Base-by-base conservation (phyloP, 2,329 filamentous ascomycete genomes). In the Tympanopsis confertula region DNA sequence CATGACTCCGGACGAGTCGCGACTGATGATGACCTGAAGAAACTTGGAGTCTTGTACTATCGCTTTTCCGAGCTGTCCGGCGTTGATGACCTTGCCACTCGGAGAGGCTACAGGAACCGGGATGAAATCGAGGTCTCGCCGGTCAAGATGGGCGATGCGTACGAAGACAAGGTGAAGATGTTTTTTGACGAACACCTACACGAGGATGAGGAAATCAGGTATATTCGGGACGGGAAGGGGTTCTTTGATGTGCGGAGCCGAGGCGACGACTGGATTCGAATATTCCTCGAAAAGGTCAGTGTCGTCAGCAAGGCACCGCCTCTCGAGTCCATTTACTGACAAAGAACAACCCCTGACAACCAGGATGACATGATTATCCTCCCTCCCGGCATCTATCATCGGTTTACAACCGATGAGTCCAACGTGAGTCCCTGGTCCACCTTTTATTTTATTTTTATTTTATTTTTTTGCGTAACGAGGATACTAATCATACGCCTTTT, bases 201-300 rank as follows among this genome's bases (percentile, higher is more conserved):
- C 56, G 91, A 98, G 65, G 91, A 96, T 49, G 91, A 98, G 65
- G 91, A 98, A 70, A 98, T 98, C 47, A 71, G 91, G 35, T 98
- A 95, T 53, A 88, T 96, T 47, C 69, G 86, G 20, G 88, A 82
- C 43, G 91, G 91, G 0, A 73, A 75, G 39, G 91, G 91, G 1
- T 98, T 83, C 59, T 98, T 98, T 55, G 91, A 98, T 60, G 88
- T 98, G 3, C 69, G 91, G 36, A 81, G 77, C 52, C 69, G 82
- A 57, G 74, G 73, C 17, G 89, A 96, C 53, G 77, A 83, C 46
- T 98, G 91, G 91, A 76, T 98, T 41, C 70, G 91, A 41, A 87
- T 98, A 43, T 65, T 69, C 50, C 64, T 98, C 40, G 83, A 83
- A 58, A 91, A 91, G 68, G 71, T 77, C 38, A 39, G 49, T 43